Base-by-base conservation (phyloP, 495 filamentous ascomycete genomes). In the Tuber aestivum region DNA sequence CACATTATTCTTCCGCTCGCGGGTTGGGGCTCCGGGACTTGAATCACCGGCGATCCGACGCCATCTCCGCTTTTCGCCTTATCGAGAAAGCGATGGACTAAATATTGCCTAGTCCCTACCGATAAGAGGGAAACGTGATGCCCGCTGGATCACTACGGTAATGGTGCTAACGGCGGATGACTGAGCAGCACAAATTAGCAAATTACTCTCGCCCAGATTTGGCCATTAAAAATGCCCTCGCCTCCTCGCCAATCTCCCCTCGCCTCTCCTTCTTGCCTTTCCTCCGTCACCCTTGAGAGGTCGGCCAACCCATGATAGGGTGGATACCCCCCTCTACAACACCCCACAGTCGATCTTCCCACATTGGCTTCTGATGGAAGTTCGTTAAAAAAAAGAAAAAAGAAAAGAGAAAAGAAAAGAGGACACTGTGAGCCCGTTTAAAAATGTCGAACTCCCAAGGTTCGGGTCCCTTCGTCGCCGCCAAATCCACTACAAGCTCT, bases 391-490 rank as follows among this genome's bases (percentile, higher is more conserved):
- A 16, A 50, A 16, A 61, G 14, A 23, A 27, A 10, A 10, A 61
- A 61, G 27, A 32, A 18, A n/a, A n/a, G n/a, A n/a, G n/a, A n/a
- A 32, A 32, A 1, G 12, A 65, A 35, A 18, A 18, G 16, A 65
- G 6, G 9, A 56, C 7, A 40, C 38, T 40, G 38, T 40, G 38
- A 35, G 5, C 27, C 27, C 14, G 27, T 35, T 65, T 35, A 35
- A 65, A 65, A 35, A 65, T 65, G 56, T 81, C 79, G 48, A 76
- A 72, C 73, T 70, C 75, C 56, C 76, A 78, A 71, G 50, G 69
- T 40, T 75, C 79, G n/a, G 44, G 61, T 70, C 70, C 72, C 71
- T 80, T 78, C 74, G 76, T 69, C 70, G 42, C 69, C 74, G 70
- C 74, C 6, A 81, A 77, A 42, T 71, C 72, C 14, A 37, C 50